Percentiles rank a stretch among this genome's conserved stretches.
Evolutionary conservation across 164 flowering plant genomes (phyloP).

Genomic region (Magnolia officinalis): DNA sequence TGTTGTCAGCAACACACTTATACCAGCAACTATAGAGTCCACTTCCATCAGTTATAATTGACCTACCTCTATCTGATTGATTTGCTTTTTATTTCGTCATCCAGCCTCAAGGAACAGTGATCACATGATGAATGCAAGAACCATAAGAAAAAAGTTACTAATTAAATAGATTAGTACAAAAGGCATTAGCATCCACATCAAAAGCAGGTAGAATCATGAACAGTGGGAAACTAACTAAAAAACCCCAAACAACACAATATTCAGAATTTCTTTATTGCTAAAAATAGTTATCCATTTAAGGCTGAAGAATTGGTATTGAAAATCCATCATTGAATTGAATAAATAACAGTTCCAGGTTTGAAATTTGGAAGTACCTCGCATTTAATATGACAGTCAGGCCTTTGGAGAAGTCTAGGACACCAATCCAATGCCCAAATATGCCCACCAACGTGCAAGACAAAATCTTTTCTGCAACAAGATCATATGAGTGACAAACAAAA

Average conservation of each 20-base stretch:
- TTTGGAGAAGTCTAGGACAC: conserved; percentile 63
- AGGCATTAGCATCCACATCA: not conserved
- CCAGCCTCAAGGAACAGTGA: not conserved
- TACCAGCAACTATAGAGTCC: too few relatives aligned
- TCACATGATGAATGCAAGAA: not conserved
- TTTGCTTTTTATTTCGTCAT: too few relatives aligned
- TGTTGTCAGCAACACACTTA: too few relatives aligned
- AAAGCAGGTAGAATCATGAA: not conserved
- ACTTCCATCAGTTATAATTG: too few relatives aligned
- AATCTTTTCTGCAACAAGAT: conserved; percentile 65
- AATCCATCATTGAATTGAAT: not conserved
- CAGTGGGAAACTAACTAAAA: not conserved
- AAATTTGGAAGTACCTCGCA: conserved; percentile 54
- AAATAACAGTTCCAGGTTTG: not conserved
- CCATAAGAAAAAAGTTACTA: not conserved
- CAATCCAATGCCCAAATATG: conserved; percentile 94
- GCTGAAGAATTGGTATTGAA: not conserved
- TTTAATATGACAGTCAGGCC: conserved; percentile 28
- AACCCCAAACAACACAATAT: not conserved
- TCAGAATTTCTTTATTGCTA: not conserved
- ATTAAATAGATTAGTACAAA: not conserved
- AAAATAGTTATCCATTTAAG: not conserved
- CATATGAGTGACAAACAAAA: not conserved
- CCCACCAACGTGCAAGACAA: conserved; percentile 85
- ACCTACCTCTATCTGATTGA: too few relatives aligned